These are phyloP conservation scores for Plasmodium berghei DNA, from an alignment of 169 alveolate species.

Conservation along the genomic window DNA sequence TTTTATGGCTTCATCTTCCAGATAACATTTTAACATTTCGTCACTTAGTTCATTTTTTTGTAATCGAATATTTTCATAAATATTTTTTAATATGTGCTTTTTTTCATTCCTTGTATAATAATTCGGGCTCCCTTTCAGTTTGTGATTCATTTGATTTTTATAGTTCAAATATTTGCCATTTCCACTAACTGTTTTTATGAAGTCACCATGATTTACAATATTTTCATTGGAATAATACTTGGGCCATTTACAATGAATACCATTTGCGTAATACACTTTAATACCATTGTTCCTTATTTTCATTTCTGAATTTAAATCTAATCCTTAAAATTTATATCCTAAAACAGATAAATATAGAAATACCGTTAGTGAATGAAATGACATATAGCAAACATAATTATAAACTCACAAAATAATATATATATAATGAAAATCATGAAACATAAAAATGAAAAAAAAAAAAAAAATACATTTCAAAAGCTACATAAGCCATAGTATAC, in stretches of 20 bases:
- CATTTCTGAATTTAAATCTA: constrained; percentile 20
- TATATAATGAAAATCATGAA: too few species aligned
- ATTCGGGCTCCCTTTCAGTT: constrained; percentile 18
- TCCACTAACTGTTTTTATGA: too few species aligned
- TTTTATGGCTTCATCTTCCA: constrained; percentile 57
- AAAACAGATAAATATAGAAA: too few species aligned
- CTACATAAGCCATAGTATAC: too few species aligned
- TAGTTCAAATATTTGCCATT: too few species aligned
- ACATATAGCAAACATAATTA: neutral
- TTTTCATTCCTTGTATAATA: constrained; percentile 69
- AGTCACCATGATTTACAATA: neutral
- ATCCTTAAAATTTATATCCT: neutral
- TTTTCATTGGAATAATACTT: constrained; percentile 5
- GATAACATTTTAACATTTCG: constrained; percentile 21
- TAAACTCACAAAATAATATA: neutral
- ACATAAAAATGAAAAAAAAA: constrained; percentile 1
- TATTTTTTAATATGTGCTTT: constrained; percentile 34
- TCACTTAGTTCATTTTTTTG: constrained; percentile 19
- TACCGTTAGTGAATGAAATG: too few species aligned
- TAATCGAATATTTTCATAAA: constrained; percentile 46
- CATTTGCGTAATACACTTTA: constrained; percentile 4
- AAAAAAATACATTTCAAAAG: constrained; percentile 3
- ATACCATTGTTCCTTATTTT: constrained; percentile 14
- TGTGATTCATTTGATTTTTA: neutral
- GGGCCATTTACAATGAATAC: constrained; percentile 3